These are phyloP conservation scores for Sporodiniella umbellata DNA, from an alignment of 371 early-diverging fungal genomes.

Conservation along the genomic window DNA sequence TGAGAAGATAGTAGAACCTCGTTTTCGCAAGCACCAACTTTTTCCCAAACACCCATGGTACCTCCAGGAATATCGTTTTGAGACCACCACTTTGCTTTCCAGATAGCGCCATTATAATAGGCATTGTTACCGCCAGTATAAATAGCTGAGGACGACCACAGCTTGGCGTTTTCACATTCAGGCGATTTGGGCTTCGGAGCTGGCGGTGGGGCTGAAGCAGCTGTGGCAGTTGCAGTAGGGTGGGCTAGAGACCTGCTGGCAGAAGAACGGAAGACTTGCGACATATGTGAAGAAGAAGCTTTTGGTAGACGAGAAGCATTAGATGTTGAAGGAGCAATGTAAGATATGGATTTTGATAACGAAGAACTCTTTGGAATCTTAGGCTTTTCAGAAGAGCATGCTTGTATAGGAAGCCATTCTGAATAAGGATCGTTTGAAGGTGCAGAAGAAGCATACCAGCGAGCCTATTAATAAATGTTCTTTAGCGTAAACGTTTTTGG, in stretches of 20 bases:
- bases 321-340: not conserved
- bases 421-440: slow-evolving; percentile 19
- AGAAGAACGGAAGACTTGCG: not conserved
- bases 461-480: slow-evolving; percentile 21
- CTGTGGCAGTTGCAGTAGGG: slow-evolving; percentile 6
- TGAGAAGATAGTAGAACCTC: not conserved
- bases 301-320: not conserved
- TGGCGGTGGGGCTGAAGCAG: slow-evolving; percentile 15
- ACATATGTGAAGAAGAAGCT: not conserved
- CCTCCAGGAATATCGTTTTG: slow-evolving; percentile 37
- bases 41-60: slow-evolving; percentile 28
- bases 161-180: slow-evolving; percentile 16
- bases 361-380: too few relatives aligned
- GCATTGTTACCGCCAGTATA: slow-evolving; percentile 28
- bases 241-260: not conserved
- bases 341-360: not conserved
- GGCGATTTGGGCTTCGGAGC: slow-evolving; percentile 12
- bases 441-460: slow-evolving; percentile 29
- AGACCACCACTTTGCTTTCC: slow-evolving; percentile 53
- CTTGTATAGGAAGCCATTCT: slow-evolving; percentile 23
- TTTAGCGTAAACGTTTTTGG: not conserved
- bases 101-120: slow-evolving; percentile 33
- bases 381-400: not conserved
- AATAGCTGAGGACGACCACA: slow-evolving; percentile 22
- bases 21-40: slow-evolving; percentile 15